Conservation (phyloP, 352 stramenopile genomes). For the Stramenopiles sp. region DNA sequence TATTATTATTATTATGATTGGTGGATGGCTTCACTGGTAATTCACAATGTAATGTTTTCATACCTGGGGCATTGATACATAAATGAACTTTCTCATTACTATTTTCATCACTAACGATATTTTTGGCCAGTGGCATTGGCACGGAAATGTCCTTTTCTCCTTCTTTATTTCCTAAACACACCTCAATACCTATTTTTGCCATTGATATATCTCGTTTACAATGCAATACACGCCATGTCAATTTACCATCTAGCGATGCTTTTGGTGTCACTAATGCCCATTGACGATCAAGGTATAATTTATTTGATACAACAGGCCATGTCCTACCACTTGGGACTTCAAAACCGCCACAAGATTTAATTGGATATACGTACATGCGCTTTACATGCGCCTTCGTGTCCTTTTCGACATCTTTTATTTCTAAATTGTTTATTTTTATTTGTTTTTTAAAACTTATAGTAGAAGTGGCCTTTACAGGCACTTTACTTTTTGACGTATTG, state of each 20-base stretch:
- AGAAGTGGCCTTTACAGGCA: too few species aligned
- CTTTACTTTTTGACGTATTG: too few species aligned
- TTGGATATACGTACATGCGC: slow-evolving; percentile 17
- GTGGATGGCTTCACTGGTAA: neutral
- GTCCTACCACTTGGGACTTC: slow-evolving; percentile 17
- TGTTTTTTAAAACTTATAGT: neutral
- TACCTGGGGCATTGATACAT: slow-evolving; percentile 28
- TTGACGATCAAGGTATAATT: slow-evolving; percentile 41
- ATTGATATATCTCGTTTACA: neutral
- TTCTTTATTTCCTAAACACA: slow-evolving; percentile 25
- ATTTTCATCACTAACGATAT: neutral
- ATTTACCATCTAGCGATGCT: slow-evolving; percentile 31
- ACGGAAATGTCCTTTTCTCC: slow-evolving; percentile 12
- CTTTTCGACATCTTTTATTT: neutral
- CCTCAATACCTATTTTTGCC: neutral
- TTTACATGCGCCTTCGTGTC: neutral
- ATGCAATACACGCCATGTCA: neutral
- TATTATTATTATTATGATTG: slow-evolving; percentile 7
- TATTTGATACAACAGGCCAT: slow-evolving; percentile 37
- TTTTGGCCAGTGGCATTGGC: neutral
- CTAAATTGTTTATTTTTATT: neutral
- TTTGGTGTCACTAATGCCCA: slow-evolving; percentile 38
- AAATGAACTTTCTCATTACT: slow-evolving; percentile 29
- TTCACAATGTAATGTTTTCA: slow-evolving; percentile 24
- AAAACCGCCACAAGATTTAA: slow-evolving; percentile 48